Conservation (phyloP, 1,284 basidiomycete species). For the Cutaneotrichosporon mucoides region DNA sequence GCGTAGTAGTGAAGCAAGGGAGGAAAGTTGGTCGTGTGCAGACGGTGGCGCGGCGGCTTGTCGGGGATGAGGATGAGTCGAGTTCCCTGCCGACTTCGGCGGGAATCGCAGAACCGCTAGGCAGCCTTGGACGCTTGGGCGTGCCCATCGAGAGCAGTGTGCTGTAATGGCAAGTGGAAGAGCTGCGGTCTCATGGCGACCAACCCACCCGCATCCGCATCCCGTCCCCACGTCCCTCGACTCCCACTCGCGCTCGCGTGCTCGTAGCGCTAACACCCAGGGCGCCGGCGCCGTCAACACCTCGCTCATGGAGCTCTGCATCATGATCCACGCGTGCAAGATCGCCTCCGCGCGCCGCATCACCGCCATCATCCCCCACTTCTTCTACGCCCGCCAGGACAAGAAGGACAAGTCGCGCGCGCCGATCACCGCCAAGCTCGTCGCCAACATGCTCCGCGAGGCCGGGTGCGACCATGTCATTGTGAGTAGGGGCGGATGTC, state of each 20-base stretch:
- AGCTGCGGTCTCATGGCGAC: no score
- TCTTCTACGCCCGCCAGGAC: conserved; percentile 94
- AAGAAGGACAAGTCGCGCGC: conserved; percentile 99
- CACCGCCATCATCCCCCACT: conserved; percentile 91
- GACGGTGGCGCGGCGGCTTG: not conserved
- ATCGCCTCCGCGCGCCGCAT: conserved; percentile 93
- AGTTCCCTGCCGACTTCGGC: no score
- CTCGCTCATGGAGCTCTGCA: conserved; percentile 91
- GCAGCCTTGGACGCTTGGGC: no score
- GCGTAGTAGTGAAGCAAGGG: conserved; percentile 16
- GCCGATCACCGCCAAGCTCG: conserved; percentile 96
- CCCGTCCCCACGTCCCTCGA: not conserved
- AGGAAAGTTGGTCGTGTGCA: not conserved
- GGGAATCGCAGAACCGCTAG: no score
- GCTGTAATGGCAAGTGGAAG: no score
- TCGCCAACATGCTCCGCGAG: conserved; percentile 98
- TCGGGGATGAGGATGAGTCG: no score
- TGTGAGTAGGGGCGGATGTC: conserved; percentile 56
- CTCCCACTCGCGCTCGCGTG: not conserved
- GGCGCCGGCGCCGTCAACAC: conserved; percentile 63
- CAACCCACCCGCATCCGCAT: no score
- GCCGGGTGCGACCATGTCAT: conserved; percentile 99
- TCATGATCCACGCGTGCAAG: conserved; percentile 99
- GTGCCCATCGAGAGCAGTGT: no score
- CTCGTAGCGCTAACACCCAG: conserved; percentile 18